A percentile compares a stretch with the other conserved stretches of the same genome.
phyloP scores from a whole-genome alignment of 1,284 basidiomycete genomes.

The Tetrapyrgos nigripes region DNA sequence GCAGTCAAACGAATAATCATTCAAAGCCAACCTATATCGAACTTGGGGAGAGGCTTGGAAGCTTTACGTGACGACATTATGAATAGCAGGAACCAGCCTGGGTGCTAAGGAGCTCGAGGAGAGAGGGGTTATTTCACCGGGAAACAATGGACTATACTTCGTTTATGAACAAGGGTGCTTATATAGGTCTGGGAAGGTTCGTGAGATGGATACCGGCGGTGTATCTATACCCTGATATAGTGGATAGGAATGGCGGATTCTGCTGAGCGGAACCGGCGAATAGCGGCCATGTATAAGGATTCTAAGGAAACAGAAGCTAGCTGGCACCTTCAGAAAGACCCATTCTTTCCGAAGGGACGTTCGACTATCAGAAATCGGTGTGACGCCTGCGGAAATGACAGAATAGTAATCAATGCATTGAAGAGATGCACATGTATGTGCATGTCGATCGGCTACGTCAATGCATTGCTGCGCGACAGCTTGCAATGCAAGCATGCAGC shows the following conservation, averaged over 20 bases:
- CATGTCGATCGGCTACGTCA: too few relatives aligned
- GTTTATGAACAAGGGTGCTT: not conserved
- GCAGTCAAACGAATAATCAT: not conserved
- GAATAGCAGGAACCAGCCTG: constrained; percentile 28
- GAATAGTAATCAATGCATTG: too few relatives aligned
- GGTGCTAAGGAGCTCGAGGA: constrained; percentile 15
- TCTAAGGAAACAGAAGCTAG: too few relatives aligned
- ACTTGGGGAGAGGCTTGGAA: constrained; percentile 65
- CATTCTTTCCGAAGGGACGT: too few relatives aligned
- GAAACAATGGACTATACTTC: constrained; percentile 2
- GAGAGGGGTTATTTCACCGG: not conserved
- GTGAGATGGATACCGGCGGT: constrained; percentile 2
- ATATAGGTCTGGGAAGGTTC: not conserved
- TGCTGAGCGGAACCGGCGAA: not conserved
- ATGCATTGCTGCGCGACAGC: too few relatives aligned
- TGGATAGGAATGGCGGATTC: not conserved
- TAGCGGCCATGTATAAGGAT: too few relatives aligned
- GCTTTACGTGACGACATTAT: constrained; percentile 56
- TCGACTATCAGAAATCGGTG: too few relatives aligned
- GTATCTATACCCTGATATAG: not conserved
- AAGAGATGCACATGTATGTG: too few relatives aligned
- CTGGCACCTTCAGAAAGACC: too few relatives aligned
- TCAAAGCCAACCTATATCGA: constrained; percentile 61
- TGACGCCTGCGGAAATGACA: too few relatives aligned
- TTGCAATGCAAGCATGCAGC: too few relatives aligned